Conservation (phyloP, 2,329 filamentous ascomycete species). For the Xylariaceae sp. region DNA sequence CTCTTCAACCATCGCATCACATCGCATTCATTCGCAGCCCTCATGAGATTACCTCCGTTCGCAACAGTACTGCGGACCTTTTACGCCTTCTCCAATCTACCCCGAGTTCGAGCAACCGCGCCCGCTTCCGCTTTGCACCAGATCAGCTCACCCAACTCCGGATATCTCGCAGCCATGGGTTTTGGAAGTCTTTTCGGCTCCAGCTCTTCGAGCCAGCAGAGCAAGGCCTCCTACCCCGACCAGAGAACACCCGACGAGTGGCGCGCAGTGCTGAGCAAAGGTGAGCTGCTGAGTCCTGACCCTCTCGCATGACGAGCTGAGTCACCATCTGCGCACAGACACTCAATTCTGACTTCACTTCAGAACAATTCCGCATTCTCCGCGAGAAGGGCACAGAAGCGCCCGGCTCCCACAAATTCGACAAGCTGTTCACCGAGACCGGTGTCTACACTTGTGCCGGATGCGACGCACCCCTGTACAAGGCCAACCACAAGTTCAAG, state of each 20-base stretch:
- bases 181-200: constrained; percentile 73
- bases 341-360: constrained; percentile 7
- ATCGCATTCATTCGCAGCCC: constrained; percentile 1
- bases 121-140: constrained; percentile 15
- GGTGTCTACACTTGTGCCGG: constrained; percentile 87
- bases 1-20: not conserved
- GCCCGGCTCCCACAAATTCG: constrained; percentile 74
- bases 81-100: constrained; percentile 45
- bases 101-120: constrained; percentile 33
- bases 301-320: too few species aligned
- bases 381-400: constrained; percentile 88
- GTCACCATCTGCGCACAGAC: not conserved
- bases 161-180: constrained; percentile 73
- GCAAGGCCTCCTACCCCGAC: constrained; percentile 72
- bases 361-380: constrained; percentile 94
- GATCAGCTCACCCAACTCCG: constrained; percentile 22
- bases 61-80: constrained; percentile 43
- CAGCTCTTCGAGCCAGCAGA: constrained; percentile 43
- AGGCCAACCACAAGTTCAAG: constrained; percentile 90
- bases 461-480: constrained; percentile 86
- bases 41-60: constrained; percentile 50
- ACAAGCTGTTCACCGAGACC: constrained; percentile 73
- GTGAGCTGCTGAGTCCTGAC: constrained; percentile 28
- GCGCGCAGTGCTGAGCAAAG: constrained; percentile 72
- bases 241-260: constrained; percentile 80